Evolutionary conservation across 2,329 filamentous ascomycete genomes (phyloP).

Genomic region (Hypoxylon sp.): DNA sequence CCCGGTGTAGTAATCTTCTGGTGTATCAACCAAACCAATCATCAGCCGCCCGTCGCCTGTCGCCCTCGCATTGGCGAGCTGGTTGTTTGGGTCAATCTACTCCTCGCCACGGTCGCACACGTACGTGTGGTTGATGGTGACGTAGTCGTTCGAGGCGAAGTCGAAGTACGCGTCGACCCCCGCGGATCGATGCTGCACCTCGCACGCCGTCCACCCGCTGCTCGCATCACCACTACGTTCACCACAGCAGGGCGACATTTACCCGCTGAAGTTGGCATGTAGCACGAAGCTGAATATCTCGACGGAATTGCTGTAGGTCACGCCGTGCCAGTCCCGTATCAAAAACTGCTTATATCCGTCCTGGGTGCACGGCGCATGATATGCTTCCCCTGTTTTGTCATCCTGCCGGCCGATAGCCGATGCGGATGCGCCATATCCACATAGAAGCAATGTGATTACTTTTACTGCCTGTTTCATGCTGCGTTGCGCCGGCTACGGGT

Average conservation of each 20-base stretch:
- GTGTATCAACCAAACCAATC: constrained; percentile 26
- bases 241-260: constrained; percentile 16
- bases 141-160: constrained; percentile 29
- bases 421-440: not conserved
- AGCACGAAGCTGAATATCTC: constrained; percentile 25
- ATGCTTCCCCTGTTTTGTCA: not conserved
- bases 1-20: constrained; percentile 28
- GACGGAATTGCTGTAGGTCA: constrained; percentile 12
- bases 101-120: constrained; percentile 22
- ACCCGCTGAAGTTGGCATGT: constrained; percentile 23
- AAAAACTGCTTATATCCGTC: constrained; percentile 12
- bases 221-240: constrained; percentile 15
- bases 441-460: constrained; percentile 11
- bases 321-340: constrained; percentile 26
- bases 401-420: not conserved
- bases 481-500: not conserved
- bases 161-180: constrained; percentile 14
- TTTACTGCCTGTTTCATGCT: constrained; percentile 1
- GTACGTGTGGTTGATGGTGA: constrained; percentile 25
- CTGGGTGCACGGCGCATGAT: constrained; percentile 15
- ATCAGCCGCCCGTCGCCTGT: constrained; percentile 20
- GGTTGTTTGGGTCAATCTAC: constrained; percentile 18
- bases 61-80: constrained; percentile 7
- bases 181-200: not conserved
- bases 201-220: constrained; percentile 21